These are phyloP conservation scores for Leptographium radiaticola DNA, from an alignment of 2,329 filamentous ascomycete genomes.

Conservation along the genomic window DNA sequence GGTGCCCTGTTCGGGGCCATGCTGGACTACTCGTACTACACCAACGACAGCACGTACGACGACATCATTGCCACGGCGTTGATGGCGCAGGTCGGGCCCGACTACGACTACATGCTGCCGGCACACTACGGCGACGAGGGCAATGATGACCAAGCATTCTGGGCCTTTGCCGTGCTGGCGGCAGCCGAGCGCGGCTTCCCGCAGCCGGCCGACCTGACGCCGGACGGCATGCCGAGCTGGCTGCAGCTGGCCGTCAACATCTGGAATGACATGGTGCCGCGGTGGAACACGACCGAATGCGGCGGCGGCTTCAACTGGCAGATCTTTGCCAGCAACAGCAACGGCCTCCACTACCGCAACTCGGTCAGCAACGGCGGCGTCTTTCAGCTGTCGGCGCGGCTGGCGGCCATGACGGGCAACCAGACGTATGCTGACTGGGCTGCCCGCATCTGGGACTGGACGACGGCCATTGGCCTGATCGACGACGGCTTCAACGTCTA, in stretches of 20 bases:
- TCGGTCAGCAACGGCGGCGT: constrained; percentile 69
- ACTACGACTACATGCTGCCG: constrained; percentile 47
- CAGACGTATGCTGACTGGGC: constrained; percentile 56
- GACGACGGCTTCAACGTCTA: constrained; percentile 40
- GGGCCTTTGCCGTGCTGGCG: constrained; percentile 54
- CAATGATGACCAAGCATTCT: constrained; percentile 66
- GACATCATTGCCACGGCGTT: constrained; percentile 44
- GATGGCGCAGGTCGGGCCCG: constrained; percentile 41
- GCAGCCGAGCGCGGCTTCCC: constrained; percentile 58
- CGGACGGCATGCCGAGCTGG: constrained; percentile 56
- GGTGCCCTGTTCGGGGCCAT: constrained; percentile 55
- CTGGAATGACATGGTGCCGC: constrained; percentile 54
- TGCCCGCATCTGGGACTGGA: constrained; percentile 54
- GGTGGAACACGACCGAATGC: constrained; percentile 59
- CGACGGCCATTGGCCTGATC: constrained; percentile 41
- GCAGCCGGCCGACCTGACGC: constrained; percentile 40
- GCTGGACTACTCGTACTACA: constrained; percentile 57
- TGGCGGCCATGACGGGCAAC: constrained; percentile 58
- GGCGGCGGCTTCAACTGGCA: constrained; percentile 69
- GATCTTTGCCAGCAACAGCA: constrained; percentile 60
- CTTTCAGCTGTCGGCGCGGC: constrained; percentile 66
- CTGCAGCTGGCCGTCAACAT: constrained; percentile 55
- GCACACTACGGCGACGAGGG: constrained; percentile 47
- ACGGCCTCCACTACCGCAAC: constrained; percentile 75
- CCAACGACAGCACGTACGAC: constrained; percentile 49